Evolutionary conservation across 129 eudicot species (phyloP).

Genomic region (Apium graveolens): DNA sequence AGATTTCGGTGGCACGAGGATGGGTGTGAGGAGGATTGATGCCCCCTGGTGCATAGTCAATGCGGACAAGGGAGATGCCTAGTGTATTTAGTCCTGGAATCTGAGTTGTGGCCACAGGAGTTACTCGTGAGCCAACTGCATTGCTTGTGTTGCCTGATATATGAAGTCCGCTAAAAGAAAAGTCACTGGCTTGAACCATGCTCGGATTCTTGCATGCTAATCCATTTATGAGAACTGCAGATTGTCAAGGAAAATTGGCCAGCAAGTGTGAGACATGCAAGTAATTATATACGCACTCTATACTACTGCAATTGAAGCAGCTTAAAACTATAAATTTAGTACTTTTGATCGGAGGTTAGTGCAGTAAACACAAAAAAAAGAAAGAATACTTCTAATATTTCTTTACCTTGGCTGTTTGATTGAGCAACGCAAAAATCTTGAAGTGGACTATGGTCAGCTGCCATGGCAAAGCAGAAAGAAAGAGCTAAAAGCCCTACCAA

Average conservation of each 20-base stretch:
- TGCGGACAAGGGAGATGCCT: too few species aligned
- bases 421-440: neutral
- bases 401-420: neutral
- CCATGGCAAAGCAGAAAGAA: too few species aligned
- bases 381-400: too few species aligned
- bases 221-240: neutral
- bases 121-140: conserved; percentile 6
- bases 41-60: too few species aligned
- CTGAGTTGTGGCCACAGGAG: neutral
- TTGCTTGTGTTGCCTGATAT: conserved; percentile 13
- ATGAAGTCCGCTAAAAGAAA: conserved; percentile 13
- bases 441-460: too few species aligned
- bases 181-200: conserved; percentile 9
- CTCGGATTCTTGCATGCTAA: conserved; percentile 9
- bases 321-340: neutral
- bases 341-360: too few species aligned
- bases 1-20: conserved; percentile 16
- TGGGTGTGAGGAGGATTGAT: conserved; percentile 6
- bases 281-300: too few species aligned
- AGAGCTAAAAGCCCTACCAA: too few species aligned
- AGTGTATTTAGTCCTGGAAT: too few species aligned
- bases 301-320: neutral
- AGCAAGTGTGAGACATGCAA: neutral
- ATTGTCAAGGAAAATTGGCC: neutral
- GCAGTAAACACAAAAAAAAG: too few species aligned